phyloP scores from a whole-genome alignment of 1,284 basidiomycete species.

The Ceratobasidium sp. region DNA sequence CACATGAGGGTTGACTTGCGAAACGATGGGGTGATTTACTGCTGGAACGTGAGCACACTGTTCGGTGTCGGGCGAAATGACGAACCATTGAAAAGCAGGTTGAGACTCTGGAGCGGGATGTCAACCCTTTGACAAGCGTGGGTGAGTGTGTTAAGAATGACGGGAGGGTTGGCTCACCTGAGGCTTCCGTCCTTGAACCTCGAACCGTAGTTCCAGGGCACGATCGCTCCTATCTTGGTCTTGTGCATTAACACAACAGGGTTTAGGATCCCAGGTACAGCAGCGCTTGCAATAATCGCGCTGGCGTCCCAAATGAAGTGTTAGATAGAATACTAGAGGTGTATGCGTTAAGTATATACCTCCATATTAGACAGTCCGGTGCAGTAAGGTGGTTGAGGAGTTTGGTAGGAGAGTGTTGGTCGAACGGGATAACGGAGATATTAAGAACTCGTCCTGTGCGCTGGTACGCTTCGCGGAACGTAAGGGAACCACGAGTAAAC shows the following conservation, averaged over 20 bases:
- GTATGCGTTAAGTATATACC: constrained; percentile 55
- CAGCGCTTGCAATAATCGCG: constrained; percentile 81
- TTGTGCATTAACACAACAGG: constrained; percentile 96
- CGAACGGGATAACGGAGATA: constrained; percentile 93
- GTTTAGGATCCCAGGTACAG: constrained; percentile 86
- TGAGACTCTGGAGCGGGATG: constrained; percentile 91
- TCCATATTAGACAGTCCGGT: constrained; percentile 79
- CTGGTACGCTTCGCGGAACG: constrained; percentile 95
- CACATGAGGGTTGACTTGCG: constrained; percentile 97
- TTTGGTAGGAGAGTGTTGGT: constrained; percentile 97
- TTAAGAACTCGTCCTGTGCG: constrained; percentile 94
- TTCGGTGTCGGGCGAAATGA: constrained; percentile 17
- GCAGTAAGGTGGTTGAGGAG: constrained; percentile 95
- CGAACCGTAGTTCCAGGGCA: constrained; percentile 95
- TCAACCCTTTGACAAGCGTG: constrained; percentile 71
- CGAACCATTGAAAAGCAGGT: constrained; percentile 90
- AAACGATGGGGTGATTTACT: constrained; percentile 96
- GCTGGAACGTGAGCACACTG: constrained; percentile 15
- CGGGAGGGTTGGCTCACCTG: constrained; percentile 56
- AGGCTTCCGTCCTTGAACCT: constrained; percentile 93
- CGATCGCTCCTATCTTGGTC: constrained; percentile 79
- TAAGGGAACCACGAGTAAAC: constrained; percentile 94
- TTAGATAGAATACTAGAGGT: constrained; percentile 50
- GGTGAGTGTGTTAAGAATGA: no score
- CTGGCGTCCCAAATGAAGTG: constrained; percentile 66